These are phyloP conservation scores for Tinospora cordifolia DNA, from an alignment of 164 flowering plant genomes.

Conservation along the genomic window DNA sequence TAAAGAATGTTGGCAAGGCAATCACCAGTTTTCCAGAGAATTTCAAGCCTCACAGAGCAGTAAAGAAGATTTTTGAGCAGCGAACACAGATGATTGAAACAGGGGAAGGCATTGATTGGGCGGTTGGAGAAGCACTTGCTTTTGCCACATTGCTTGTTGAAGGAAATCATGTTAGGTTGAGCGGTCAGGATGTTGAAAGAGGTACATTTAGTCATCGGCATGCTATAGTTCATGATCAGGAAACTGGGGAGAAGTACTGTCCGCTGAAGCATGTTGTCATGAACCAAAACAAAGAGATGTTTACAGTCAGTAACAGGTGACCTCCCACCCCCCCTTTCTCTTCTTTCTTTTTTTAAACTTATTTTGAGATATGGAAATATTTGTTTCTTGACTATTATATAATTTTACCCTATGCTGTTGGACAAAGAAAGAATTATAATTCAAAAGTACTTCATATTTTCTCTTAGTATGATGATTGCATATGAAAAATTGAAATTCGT, in stretches of 20 bases:
- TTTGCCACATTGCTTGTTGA: constrained; percentile 75
- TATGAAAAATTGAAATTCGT: too few species aligned
- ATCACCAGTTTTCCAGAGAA: constrained; percentile 71
- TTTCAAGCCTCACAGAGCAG: constrained; percentile 91
- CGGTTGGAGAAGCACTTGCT: constrained; percentile 91
- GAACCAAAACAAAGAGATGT: constrained; percentile 90
- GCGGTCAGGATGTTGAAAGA: constrained; percentile 99
- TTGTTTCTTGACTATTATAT: too few species aligned
- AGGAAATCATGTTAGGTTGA: constrained; percentile 94
- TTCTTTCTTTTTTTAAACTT: too few species aligned
- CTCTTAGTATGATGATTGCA: too few species aligned
- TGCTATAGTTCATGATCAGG: constrained; percentile 93
- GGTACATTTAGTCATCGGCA: constrained; percentile 99
- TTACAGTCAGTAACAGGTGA: constrained; percentile 98
- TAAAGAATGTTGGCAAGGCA: constrained; percentile 91
- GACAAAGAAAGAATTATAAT: too few species aligned
- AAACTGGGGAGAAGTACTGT: constrained; percentile 81
- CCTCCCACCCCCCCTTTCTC: too few species aligned
- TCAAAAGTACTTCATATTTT: too few species aligned
- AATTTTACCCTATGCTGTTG: too few species aligned
- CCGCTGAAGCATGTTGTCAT: constrained; percentile 75
- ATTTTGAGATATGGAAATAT: too few species aligned
- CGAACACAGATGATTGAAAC: constrained; percentile 93
- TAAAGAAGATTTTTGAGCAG: constrained; percentile 80
- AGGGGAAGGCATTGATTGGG: constrained; percentile 97